Evolutionary conservation across 257 asterid species (phyloP), one percentile per base, ranked within the genome.

Genomic region (Jacaranda copaia): DNA sequence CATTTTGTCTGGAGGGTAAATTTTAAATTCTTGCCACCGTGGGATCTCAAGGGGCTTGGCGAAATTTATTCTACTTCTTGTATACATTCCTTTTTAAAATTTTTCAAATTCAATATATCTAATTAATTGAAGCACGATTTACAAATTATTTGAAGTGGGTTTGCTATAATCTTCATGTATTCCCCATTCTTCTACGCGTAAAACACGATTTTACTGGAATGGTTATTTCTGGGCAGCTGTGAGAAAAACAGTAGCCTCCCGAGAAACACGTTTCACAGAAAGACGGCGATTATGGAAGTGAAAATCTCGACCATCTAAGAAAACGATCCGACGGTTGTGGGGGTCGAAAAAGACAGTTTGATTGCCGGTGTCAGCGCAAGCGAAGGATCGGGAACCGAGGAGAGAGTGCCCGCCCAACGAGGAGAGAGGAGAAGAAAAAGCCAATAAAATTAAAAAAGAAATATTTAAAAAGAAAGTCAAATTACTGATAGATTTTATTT

Each of bases 361-460:
- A 67, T 67, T 64, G 60, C 59, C 78, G 75, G 75, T 79, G 84
- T 83, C 80, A 76, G 78, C 87, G 76, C 58, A 14, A 83, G 82
- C 77, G 78, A 79, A 76, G 84, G 87, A 55, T 11, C 63, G 73
- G 87, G 84, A 77, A 77, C 46, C 80, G 81, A 80, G 83, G 81
- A 42, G 46, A 42, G 25, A n/a, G 72, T 68, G 80, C 77, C 80
- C 79, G 81, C 77, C 42, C 49, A 62, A 74, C 86, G 81, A 82
- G 86, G 85, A 77, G 68, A 71, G 36, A 20, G 49, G 10, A 8
- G 2, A 63, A 35, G 38, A 15, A 38, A 14, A 35, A 57, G 2
- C 8, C 5, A 8, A 25, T 60, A 60, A 25, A 35, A 25, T 3
- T 48, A 15, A 52, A 52, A 52, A 8, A 12, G n/a, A 48, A 5